A percentile compares a stretch with the other conserved stretches of the same genome.
These are phyloP conservation scores for Floccularia luteovirens DNA, from an alignment of 768 basidiomycete genomes.

Conservation along the genomic window DNA sequence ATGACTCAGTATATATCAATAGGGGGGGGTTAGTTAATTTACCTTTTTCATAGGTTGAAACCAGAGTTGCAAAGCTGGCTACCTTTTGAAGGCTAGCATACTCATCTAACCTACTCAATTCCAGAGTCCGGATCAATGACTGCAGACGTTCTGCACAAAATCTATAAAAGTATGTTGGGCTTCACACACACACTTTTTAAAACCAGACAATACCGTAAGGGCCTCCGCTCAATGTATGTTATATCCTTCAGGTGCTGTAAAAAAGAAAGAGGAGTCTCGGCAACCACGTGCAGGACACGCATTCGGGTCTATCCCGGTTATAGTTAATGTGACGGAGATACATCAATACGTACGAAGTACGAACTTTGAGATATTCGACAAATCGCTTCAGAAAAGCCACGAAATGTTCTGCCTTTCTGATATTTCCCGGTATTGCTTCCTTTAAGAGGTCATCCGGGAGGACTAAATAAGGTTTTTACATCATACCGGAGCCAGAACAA, in stretches of 20 bases:
- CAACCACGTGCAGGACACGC: slow-evolving; percentile 98
- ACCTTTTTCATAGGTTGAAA: slow-evolving; percentile 98
- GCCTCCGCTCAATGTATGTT: slow-evolving; percentile 93
- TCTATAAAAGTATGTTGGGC: slow-evolving; percentile 44
- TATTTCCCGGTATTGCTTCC: slow-evolving; percentile 97
- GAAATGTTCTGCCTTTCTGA: slow-evolving; percentile 97
- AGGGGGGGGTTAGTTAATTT: slow-evolving; percentile 3
- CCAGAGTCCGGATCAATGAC: slow-evolving; percentile 87
- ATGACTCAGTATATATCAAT: neutral
- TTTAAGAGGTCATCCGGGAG: slow-evolving; percentile 91
- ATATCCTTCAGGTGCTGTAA: slow-evolving; percentile 98
- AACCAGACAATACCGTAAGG: slow-evolving; percentile 60
- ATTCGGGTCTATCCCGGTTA: slow-evolving; percentile 70
- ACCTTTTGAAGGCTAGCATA: slow-evolving; percentile 90
- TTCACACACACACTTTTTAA: too few relatives aligned
- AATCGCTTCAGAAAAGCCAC: slow-evolving; percentile 97
- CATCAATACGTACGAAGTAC: neutral
- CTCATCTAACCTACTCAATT: slow-evolving; percentile 86
- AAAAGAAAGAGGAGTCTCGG: slow-evolving; percentile 95
- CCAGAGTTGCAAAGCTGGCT: slow-evolving; percentile 91
- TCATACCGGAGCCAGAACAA: slow-evolving; percentile 1
- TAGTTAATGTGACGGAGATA: neutral
- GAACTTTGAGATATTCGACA: slow-evolving; percentile 95
- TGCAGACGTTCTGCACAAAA: slow-evolving; percentile 96
- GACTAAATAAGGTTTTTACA: slow-evolving; percentile 34